Conservation (phyloP, 2,329 filamentous ascomycete genomes). For the Bimuria novae-zelandiae region DNA sequence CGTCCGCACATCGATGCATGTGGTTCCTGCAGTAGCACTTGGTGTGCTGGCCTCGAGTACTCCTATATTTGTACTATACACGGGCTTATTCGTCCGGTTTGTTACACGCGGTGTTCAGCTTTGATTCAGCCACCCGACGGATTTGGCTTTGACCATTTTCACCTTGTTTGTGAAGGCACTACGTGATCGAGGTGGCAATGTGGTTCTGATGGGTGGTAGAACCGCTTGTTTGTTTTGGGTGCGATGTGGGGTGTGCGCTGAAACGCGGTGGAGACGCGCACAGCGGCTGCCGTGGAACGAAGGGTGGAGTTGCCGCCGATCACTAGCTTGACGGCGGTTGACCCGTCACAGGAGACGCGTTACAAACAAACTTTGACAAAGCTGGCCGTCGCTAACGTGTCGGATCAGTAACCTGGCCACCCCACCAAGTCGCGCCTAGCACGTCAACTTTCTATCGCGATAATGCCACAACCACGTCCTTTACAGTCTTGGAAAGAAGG, state of each 20-base stretch:
- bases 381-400: too few relatives aligned
- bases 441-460: too few relatives aligned
- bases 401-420: too few relatives aligned
- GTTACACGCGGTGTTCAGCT: neutral
- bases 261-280: slow-evolving; percentile 10
- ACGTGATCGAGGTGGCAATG: too few relatives aligned
- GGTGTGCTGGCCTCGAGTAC: slow-evolving; percentile 11
- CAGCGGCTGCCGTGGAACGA: slow-evolving; percentile 13
- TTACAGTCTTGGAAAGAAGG: too few relatives aligned
- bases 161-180: too few relatives aligned
- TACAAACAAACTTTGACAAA: too few relatives aligned
- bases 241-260: slow-evolving; percentile 3
- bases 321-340: too few relatives aligned
- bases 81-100: neutral
- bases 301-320: neutral
- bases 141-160: neutral
- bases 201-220: too few relatives aligned
- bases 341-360: too few relatives aligned
- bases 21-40: slow-evolving; percentile 26
- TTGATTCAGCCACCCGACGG: neutral
- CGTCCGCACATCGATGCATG: slow-evolving; percentile 20
- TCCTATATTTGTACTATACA: neutral
- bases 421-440: too few relatives aligned
- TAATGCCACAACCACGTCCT: too few relatives aligned
- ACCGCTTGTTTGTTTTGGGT: slow-evolving; percentile 5